These are phyloP conservation scores for Serendipita sp. DNA, from an alignment of 768 basidiomycete species.

Conservation along the genomic window DNA sequence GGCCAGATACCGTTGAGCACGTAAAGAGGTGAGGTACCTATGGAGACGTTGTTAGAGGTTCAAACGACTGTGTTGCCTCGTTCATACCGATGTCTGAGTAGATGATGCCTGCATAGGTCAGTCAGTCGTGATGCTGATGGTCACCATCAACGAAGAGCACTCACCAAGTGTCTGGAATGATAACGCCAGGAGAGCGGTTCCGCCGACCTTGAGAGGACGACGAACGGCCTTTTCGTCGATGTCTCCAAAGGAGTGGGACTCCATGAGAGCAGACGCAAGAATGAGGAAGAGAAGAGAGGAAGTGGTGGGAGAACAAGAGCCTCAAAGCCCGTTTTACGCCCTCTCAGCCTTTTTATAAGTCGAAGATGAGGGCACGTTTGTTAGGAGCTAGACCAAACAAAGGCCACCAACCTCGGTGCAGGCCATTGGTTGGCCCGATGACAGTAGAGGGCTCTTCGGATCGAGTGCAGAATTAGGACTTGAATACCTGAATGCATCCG, in stretches of 20 bases:
- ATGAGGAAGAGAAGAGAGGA: not conserved
- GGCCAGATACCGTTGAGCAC: constrained; percentile 51
- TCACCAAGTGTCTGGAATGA: constrained; percentile 11
- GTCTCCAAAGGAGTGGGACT: not conserved
- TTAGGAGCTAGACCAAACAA: not conserved
- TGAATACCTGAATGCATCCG: not conserved
- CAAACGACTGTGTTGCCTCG: constrained; percentile 5
- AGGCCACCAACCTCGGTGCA: not conserved
- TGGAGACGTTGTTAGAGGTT: not conserved
- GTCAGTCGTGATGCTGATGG: not conserved
- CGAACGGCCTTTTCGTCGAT: not conserved
- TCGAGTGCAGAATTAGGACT: no score
- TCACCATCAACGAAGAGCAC: not conserved
- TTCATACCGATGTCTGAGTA: constrained; percentile 25
- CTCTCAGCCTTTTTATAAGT: not conserved
- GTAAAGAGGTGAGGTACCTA: constrained; percentile 43
- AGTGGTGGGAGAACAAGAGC: not conserved
- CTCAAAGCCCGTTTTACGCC: not conserved
- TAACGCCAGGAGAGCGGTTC: constrained; percentile 16
- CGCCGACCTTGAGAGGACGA: not conserved
- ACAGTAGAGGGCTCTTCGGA: no score
- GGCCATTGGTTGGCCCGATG: no score
- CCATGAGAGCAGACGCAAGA: no score
- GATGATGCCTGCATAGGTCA: constrained; percentile 20
- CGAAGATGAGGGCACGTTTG: not conserved